Base-by-base conservation (phyloP, 192 early-diverging fungal species). In the Podochytrium sp. region DNA sequence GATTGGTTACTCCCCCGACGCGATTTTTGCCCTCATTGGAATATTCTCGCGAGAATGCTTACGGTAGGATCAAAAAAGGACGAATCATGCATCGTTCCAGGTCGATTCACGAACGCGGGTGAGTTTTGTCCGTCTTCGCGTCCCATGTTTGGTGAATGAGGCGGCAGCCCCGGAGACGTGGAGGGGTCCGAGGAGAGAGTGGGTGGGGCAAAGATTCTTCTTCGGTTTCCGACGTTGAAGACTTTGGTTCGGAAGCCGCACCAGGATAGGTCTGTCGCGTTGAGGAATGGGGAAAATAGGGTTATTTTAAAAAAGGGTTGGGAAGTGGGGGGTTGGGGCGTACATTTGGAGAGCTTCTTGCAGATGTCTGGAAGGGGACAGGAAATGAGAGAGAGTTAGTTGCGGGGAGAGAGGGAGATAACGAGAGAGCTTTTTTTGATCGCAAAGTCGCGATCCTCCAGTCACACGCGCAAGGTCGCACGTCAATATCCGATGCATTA, bases 151-250 rank as follows among this genome's bases (percentile, higher is more conserved):
- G 39, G 59, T 51, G 47, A 27, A 56, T 35, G 53, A 67, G 6
- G 34, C 18, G 67, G 50, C 30, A 33, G 32, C 16, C 10, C 18
- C 14, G 58, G 71, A 61, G 55, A 16, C 38, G 41, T n/a, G 37
- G 73, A 56, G 14, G 38, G 20, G 14, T 20, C 38, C 5, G 63
- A 38, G 1, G n/a, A n/a, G n/a, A n/a, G n/a, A n/a, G 83, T 83
- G 16, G 72, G 59, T 27, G 72, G 72, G 6, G 32, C 62, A 34
- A 42, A 5, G 43, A 91, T 88, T 63, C 97, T 89, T 52, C 97
- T 85, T 10, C 92, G 84, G 83, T 97, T 97, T 69, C 97, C 97
- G 3, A 99, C 97, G 72, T 99, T 99, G 76, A 99, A 96, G 14
- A 95, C 84, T 79, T 88, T 80, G 35, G 76, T 76, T 51, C 79